These are phyloP conservation scores for Blastomyces percursus DNA, from an alignment of 2,329 filamentous ascomycete species.

Conservation along the genomic window DNA sequence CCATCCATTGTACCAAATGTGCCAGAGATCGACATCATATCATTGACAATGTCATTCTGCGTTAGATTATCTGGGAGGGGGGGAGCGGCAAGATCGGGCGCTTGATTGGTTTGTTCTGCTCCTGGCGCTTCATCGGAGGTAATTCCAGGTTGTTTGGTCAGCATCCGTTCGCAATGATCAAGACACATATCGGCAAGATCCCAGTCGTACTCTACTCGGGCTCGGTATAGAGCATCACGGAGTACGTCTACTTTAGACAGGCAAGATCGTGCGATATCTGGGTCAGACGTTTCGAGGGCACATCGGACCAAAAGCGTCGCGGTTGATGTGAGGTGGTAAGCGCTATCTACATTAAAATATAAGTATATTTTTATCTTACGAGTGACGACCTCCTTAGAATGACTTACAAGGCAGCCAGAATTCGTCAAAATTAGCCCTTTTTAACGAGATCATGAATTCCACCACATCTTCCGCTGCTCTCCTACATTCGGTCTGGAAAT, in stretches of 20 bases:
- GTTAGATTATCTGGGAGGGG: conserved; percentile 35
- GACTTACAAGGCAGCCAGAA: conserved; percentile 42
- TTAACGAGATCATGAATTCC: conserved; percentile 39
- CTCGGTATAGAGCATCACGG: conserved; percentile 38
- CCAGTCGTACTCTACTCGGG: conserved; percentile 43
- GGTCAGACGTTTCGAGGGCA: conserved; percentile 41
- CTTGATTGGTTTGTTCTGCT: conserved; percentile 8
- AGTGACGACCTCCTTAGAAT: conserved; percentile 3
- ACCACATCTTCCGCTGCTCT: conserved; percentile 38
- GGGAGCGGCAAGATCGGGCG: conserved; percentile 24
- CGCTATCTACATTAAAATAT: conserved; percentile 29
- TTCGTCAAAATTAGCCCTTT: conserved; percentile 39
- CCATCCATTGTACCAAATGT: conserved; percentile 38
- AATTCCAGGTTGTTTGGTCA: conserved; percentile 30
- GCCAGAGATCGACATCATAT: conserved; percentile 38
- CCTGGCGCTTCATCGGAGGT: conserved; percentile 11
- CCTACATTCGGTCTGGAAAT: conserved; percentile 39
- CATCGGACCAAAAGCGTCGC: conserved; percentile 44
- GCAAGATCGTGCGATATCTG: conserved; percentile 35
- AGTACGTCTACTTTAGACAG: conserved; percentile 40
- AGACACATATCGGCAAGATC: conserved; percentile 46
- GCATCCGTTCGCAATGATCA: conserved; percentile 38
- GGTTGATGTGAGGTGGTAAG: conserved; percentile 44
- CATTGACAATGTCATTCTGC: conserved; percentile 37
- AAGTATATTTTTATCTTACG: background rate